Evolutionary conservation across 768 basidiomycete species (phyloP).

Genomic region (Boletales sp.): DNA sequence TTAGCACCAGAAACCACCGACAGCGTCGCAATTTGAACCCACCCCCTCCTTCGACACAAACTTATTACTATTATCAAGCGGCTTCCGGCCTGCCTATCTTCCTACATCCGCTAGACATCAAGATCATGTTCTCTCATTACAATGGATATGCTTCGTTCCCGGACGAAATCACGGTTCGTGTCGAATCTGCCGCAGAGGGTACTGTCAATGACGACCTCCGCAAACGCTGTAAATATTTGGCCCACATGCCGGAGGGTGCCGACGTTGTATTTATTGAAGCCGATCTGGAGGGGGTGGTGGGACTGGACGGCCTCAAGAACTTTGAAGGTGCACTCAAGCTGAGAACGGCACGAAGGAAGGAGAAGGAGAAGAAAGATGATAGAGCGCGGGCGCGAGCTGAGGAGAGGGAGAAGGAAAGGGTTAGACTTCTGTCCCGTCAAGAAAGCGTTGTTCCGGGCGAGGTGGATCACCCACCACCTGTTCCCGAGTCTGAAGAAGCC

Average conservation of each 20-base stretch:
- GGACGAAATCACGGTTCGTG: constrained; percentile 71
- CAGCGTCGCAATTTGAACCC: constrained; percentile 81
- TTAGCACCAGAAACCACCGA: constrained; percentile 42
- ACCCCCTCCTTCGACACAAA: constrained; percentile 80
- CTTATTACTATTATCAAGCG: constrained; percentile 96
- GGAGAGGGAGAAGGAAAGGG: constrained; percentile 63
- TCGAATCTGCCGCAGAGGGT: constrained; percentile 72
- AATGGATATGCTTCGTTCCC: constrained; percentile 81
- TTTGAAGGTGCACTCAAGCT: constrained; percentile 82
- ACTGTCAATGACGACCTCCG: constrained; percentile 91
- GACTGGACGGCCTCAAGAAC: constrained; percentile 67
- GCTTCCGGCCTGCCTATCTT: constrained; percentile 88
- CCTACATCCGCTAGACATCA: constrained; percentile 94
- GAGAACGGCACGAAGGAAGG: constrained; percentile 69
- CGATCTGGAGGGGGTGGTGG: constrained; percentile 76
- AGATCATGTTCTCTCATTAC: constrained; percentile 84
- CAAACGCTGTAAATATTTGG: constrained; percentile 93
- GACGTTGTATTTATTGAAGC: constrained; percentile 95
- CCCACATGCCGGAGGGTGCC: constrained; percentile 85
- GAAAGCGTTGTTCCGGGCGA: constrained; percentile 9
- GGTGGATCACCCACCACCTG: constrained; percentile 4
- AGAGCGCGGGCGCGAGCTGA: constrained; percentile 76
- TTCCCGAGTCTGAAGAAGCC: constrained; percentile 13
- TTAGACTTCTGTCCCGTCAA: constrained; percentile 28
- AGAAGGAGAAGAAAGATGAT: constrained; percentile 85